A percentile compares a stretch with the other conserved stretches of the same genome.
Conservation (phyloP, 306 rosid species). For the Casuarina equisetifolia region DNA sequence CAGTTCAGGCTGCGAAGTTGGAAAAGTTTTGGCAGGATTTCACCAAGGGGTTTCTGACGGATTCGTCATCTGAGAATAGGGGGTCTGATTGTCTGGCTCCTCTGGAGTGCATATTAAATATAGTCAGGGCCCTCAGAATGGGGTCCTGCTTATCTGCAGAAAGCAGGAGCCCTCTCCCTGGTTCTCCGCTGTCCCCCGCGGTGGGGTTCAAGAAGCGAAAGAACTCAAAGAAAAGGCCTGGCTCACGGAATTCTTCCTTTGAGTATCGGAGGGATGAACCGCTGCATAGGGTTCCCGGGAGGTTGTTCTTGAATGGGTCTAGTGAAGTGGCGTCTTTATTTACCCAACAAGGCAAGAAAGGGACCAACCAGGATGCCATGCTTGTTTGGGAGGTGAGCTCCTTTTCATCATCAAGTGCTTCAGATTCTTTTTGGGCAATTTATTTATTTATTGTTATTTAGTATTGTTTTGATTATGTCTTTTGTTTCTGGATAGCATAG, state of each 20-base stretch:
- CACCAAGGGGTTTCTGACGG: constrained; percentile 49
- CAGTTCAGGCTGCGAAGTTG: not conserved
- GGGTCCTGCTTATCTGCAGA: constrained; percentile 99
- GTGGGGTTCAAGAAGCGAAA: constrained; percentile 39
- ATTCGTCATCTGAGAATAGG: constrained; percentile 54
- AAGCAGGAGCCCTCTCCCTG: constrained; percentile 86
- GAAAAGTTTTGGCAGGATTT: constrained; percentile 5
- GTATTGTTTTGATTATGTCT: not conserved
- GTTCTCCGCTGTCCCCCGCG: constrained; percentile 51
- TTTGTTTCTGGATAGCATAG: constrained; percentile 1
- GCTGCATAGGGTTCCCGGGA: constrained; percentile 68
- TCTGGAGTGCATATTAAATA: constrained; percentile 85
- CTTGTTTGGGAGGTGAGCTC: constrained; percentile 96
- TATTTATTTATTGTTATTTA: not conserved
- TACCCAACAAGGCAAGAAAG: constrained; percentile 96
- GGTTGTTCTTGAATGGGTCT: constrained; percentile 76
- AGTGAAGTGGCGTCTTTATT: constrained; percentile 72
- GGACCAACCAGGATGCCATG: constrained; percentile 99
- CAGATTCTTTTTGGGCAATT: not conserved
- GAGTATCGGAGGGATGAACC: constrained; percentile 74
- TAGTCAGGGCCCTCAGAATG: constrained; percentile 95
- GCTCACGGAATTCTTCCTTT: constrained; percentile 63
- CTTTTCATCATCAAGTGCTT: not conserved
- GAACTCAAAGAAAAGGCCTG: constrained; percentile 41
- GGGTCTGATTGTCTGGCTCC: constrained; percentile 52